Base-by-base conservation (phyloP, 176 grass and related monocot genomes). In the Lolium rigidum region DNA sequence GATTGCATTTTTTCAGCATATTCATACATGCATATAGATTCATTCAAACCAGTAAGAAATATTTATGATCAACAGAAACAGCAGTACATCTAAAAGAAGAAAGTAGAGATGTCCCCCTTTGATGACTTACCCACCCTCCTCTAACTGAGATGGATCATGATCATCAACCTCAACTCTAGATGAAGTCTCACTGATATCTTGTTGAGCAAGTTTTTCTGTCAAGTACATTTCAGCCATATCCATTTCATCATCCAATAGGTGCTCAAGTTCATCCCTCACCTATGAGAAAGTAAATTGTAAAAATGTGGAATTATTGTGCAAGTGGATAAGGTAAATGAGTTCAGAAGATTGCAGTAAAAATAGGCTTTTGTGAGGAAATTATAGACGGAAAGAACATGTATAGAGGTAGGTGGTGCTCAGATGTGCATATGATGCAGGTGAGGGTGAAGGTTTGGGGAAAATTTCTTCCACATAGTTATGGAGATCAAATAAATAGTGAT, bases 181-280 rank as follows among this genome's bases (percentile, higher is more conserved):
- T 87, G 91, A 96, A 72, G 91, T 83, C 56, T 93, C 94, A 84
- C 84, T 88, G 67, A 93, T 83, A 37, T 90, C 84, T 91, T 93
- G 89, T 21, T 39, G 85, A 62, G 80, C 71, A 82, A 93, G 87
- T 55, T 96, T 96, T 82, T 93, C 94, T 59, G 94, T 96, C 83
- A 96, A 87, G 85, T 96, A 96, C 91, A 96, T 96, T 87, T 96
- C 94, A 85, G 94, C 94, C 94, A 96, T 96, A 77, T 96, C 94
- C 94, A 96, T 96, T 90, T 96, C 94, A 90, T 96, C 94, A 86
- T 96, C 94, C 78, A 96, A 87, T 82, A 96, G 88, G 85, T 93
- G 94, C 83, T 96, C 94, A 52, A 96, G 89, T 67, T 96, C 94
- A 91, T 96, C 91, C 54, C 94, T 93, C 69, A 96, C 94, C 94